These are phyloP conservation scores for Pelargonium cotyledonis DNA, from an alignment of 441 rosid species.

Conservation along the genomic window DNA sequence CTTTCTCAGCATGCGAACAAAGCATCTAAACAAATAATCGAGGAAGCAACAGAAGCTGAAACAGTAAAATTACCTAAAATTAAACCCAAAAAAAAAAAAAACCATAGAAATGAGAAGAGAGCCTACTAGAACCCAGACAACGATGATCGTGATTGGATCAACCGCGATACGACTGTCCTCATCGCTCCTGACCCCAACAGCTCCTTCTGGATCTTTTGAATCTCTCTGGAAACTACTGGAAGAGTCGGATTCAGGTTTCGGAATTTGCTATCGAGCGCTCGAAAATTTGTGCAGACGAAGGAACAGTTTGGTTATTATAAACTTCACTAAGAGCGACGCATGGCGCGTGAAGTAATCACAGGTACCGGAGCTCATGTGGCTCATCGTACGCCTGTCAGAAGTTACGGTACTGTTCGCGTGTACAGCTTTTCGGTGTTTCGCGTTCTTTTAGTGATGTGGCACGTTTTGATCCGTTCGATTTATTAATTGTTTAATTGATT, in stretches of 20 bases:
- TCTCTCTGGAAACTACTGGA: neutral
- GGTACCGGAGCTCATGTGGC: slow-evolving; percentile 28
- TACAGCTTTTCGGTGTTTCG: neutral
- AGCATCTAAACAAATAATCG: neutral
- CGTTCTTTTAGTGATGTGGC: neutral
- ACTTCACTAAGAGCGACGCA: slow-evolving; percentile 14
- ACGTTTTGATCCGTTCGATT: neutral
- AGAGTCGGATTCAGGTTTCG: neutral
- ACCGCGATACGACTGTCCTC: slow-evolving; percentile 50
- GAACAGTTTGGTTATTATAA: neutral
- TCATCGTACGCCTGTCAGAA: slow-evolving; percentile 18
- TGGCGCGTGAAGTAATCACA: slow-evolving; percentile 26
- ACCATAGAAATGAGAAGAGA: neutral
- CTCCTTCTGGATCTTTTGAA: neutral
- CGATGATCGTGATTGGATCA: slow-evolving; percentile 44
- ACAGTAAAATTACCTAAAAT: neutral
- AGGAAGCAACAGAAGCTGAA: neutral
- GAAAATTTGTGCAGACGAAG: neutral
- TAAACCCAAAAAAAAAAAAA: too few species aligned
- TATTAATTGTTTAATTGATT: neutral
- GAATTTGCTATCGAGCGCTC: neutral
- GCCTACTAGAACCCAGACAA: slow-evolving; percentile 41
- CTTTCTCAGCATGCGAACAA: neutral
- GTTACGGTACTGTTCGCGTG: neutral
- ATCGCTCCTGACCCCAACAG: slow-evolving; percentile 17